Base-by-base conservation (phyloP, 1,284 basidiomycete genomes). In the Golubevia pallescens region DNA sequence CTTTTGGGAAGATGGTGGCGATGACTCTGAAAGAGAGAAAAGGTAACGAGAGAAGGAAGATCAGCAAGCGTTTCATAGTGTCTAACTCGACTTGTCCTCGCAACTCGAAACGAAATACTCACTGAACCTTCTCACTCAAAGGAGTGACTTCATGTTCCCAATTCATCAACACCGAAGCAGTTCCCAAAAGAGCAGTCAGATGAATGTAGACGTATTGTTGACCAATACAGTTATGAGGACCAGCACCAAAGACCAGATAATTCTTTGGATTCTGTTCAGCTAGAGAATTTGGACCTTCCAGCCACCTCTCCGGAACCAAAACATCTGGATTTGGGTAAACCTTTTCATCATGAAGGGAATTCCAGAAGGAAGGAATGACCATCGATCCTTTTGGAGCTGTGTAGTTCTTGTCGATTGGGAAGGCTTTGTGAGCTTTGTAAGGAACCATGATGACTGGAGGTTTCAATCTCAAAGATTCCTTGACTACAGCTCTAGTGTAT, bases 391-490 rank as follows among this genome's bases (percentile, higher is more conserved):
- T 90, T 52, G 97, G 96, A 0, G 95, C 95, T 16, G 92, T 96
- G 88, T 99, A 99, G 81, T 93, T 90, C 20, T 90, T 87, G 60
- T 91, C 89, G 87, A 99, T 94, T 38, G 94, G 94, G 91, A 99
- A 98, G 0, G 93, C 86, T 87, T 93, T 93, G 70, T 90, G 92
- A 52, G 93, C 90, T 81, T 90, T 90, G 89, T 99, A 99, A n/a
- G 96, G 97, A 28, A 97, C 94, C 93, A 95, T 95, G 38, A 92
- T 92, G 59, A 95, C 94, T 5, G 95, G 94, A 53, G 95, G 95
- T 87, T 93, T 93, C 67, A 95, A 71, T 42, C 96, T 90, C 84
- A 98, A 88, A 70, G 92, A 93, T 88, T 98, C 96, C 87, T 95
- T 95, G 73, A 97, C 92, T 66, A 94, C 91, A 2, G 95, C 94